phyloP scores from a whole-genome alignment of 352 stramenopile genomes.

The Globisporangium irregulare region DNA sequence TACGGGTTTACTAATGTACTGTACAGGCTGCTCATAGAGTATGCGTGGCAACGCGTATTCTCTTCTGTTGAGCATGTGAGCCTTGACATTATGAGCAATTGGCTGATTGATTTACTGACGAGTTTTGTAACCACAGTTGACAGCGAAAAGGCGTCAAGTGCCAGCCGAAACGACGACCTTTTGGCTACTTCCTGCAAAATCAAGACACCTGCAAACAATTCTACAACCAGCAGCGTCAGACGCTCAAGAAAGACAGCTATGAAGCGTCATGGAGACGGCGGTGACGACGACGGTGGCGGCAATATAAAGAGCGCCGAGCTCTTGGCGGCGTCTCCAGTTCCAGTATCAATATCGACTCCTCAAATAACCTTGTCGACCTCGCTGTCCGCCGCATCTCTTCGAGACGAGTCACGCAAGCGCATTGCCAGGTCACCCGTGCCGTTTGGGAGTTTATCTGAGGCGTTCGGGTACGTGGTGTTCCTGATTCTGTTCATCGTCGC shows the following conservation, averaged over 20 bases:
- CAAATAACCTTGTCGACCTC: not conserved
- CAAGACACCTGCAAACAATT: not conserved
- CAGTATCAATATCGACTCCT: not conserved
- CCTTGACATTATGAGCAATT: not conserved
- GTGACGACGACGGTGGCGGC: not conserved
- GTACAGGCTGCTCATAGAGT: not conserved
- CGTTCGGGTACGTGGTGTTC: constrained; percentile 46
- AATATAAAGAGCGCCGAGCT: constrained; percentile 8
- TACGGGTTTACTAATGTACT: not conserved
- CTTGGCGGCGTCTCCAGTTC: not conserved
- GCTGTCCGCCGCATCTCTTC: not conserved
- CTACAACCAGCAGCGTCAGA: not conserved
- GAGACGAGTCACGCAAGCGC: constrained; percentile 22
- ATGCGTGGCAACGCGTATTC: no score
- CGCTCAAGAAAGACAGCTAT: constrained; percentile 12
- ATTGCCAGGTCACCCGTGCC: constrained; percentile 33
- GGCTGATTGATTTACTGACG: not conserved
- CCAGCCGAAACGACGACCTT: not conserved
- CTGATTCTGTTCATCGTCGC: constrained; percentile 56
- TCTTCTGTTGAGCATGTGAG: not conserved
- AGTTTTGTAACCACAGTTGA: not conserved
- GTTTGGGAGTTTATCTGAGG: constrained; percentile 55
- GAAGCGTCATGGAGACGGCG: constrained; percentile 32
- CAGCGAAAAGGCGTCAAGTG: not conserved
- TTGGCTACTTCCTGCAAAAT: not conserved